Evolutionary conservation across 2,329 filamentous ascomycete species (phyloP).

Genomic region (Hypomyces perniciosus): DNA sequence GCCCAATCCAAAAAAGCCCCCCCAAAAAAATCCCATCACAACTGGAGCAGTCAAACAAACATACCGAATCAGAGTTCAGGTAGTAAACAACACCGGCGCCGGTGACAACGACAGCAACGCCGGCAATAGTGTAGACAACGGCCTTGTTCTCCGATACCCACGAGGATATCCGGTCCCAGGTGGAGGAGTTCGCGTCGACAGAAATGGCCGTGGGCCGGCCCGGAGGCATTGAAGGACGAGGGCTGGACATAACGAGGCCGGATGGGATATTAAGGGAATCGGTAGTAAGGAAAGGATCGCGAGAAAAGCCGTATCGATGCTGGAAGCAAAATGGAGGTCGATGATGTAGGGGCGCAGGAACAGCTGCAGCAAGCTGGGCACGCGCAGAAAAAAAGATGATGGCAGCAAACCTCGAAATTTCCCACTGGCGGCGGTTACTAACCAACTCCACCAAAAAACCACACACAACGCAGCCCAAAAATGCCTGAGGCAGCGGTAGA

Average conservation of each 20-base stretch:
- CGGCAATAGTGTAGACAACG: slow-evolving; percentile 91
- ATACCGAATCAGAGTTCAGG: slow-evolving; percentile 56
- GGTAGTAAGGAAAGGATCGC: slow-evolving; percentile 19
- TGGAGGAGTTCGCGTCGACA: slow-evolving; percentile 55
- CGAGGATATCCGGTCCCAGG: slow-evolving; percentile 83
- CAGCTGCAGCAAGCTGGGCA: slow-evolving; percentile 27
- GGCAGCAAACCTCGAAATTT: slow-evolving; percentile 24
- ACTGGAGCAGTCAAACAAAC: slow-evolving; percentile 16
- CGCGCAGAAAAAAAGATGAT: slow-evolving; percentile 30
- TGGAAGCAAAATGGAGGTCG: slow-evolving; percentile 19
- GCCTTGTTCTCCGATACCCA: slow-evolving; percentile 97
- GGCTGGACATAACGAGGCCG: slow-evolving; percentile 36
- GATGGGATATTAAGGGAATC: slow-evolving; percentile 18
- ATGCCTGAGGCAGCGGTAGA: slow-evolving; percentile 8
- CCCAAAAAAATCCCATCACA: slow-evolving; percentile 2
- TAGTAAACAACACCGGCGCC: slow-evolving; percentile 93
- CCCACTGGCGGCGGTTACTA: slow-evolving; percentile 15
- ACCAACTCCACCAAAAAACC: slow-evolving; percentile 8
- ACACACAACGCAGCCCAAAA: neutral
- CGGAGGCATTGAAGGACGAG: slow-evolving; percentile 44
- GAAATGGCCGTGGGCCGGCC: slow-evolving; percentile 40
- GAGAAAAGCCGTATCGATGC: slow-evolving; percentile 21
- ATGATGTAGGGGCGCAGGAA: slow-evolving; percentile 30
- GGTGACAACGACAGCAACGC: slow-evolving; percentile 85
- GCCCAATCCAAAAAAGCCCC: neutral